Conservation (phyloP, 768 basidiomycete species). For the Baorangia bicolor region DNA sequence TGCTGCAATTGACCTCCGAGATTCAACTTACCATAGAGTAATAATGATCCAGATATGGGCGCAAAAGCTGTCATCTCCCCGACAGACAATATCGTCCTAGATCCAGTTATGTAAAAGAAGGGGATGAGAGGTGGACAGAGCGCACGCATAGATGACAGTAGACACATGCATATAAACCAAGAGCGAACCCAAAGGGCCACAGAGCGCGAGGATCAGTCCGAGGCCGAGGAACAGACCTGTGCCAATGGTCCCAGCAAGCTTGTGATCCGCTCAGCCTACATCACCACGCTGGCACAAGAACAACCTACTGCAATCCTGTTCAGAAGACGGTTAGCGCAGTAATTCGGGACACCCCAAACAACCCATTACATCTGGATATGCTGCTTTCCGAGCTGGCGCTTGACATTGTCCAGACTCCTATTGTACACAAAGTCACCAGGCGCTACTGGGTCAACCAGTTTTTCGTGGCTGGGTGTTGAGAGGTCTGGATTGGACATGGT, state of each 20-base stretch:
- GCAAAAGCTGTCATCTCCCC: slow-evolving; percentile 32
- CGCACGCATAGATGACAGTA: slow-evolving; percentile 31
- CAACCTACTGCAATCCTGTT: slow-evolving; percentile 22
- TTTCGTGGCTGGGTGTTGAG: background rate
- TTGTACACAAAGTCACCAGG: slow-evolving; percentile 16
- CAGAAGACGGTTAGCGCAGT: background rate
- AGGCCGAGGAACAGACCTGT: slow-evolving; percentile 34
- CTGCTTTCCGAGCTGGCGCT: slow-evolving; percentile 19
- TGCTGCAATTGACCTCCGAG: background rate
- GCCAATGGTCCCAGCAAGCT: slow-evolving; percentile 32
- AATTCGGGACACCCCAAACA: background rate
- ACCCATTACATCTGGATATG: slow-evolving; percentile 21
- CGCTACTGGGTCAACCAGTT: background rate
- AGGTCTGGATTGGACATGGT: background rate
- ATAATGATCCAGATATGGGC: slow-evolving; percentile 29
- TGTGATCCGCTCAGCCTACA: background rate
- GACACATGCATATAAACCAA: slow-evolving; percentile 29
- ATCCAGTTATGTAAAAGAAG: background rate
- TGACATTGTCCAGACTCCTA: slow-evolving; percentile 14
- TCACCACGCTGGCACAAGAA: background rate
- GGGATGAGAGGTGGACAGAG: background rate
- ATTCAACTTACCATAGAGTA: slow-evolving; percentile 24
- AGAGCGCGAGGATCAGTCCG: slow-evolving; percentile 26
- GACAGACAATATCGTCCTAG: slow-evolving; percentile 29
- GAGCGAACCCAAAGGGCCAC: slow-evolving; percentile 31